A percentile compares a stretch with the other conserved stretches of the same genome.
phyloP scores from a whole-genome alignment of 192 early-diverging fungal species.

The Diversispora eburnea region DNA sequence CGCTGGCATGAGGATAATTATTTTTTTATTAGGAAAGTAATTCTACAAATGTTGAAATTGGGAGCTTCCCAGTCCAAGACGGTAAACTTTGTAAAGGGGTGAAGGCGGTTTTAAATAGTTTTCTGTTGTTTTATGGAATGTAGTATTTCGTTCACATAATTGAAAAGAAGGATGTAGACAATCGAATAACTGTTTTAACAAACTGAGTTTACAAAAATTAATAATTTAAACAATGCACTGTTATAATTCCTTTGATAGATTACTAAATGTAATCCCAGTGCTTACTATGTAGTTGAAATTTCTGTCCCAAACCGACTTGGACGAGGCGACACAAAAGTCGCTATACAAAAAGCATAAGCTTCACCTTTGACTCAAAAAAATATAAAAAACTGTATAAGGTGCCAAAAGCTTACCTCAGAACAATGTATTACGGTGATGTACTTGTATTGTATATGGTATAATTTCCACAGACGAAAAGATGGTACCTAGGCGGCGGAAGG shows the following conservation, averaged over 20 bases:
- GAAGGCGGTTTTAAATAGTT: background rate
- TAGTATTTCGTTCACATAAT: slow-evolving; percentile 2
- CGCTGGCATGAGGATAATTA: background rate
- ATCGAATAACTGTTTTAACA: slow-evolving; percentile 12
- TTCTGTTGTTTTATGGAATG: background rate
- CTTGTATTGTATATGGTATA: background rate
- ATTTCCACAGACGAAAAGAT: slow-evolving; percentile 1
- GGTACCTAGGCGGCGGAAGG: background rate
- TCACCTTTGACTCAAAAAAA: too few species aligned
- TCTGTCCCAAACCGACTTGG: background rate
- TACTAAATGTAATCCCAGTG: background rate
- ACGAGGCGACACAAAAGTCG: too few species aligned
- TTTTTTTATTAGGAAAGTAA: background rate
- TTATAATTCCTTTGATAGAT: background rate
- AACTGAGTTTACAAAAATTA: slow-evolving; percentile 1
- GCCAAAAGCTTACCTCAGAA: background rate
- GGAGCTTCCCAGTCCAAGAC: background rate
- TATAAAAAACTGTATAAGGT: background rate
- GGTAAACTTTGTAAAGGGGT: background rate
- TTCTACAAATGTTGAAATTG: background rate
- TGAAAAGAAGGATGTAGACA: slow-evolving; percentile 10
- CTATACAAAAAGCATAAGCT: too few species aligned
- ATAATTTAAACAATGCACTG: slow-evolving; percentile 1
- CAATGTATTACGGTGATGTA: background rate
- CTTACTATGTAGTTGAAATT: background rate